Evolutionary conservation across 1,284 basidiomycete species (phyloP), one percentile per base, ranked within the genome.

Genomic region (Apiotrichum gracile): DNA sequence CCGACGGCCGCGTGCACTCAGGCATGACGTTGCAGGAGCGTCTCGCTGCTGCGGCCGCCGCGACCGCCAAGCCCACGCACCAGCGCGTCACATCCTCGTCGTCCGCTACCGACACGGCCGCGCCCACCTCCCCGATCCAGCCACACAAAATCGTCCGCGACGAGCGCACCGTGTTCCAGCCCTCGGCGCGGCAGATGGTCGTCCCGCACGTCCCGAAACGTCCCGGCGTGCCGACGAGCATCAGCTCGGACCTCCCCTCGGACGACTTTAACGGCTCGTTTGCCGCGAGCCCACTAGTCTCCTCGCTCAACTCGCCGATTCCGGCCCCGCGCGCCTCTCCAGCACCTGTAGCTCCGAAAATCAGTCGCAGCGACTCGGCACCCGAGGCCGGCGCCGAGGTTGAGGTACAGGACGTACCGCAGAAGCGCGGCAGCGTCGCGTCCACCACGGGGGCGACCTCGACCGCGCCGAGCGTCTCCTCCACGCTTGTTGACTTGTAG

Each of bases 181-280:
- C 69, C 26, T 24, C 57, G 9, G 56, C 57, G 2, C 40, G 48
- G 7, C 25, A 58, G 16, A 74, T 74, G 72, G 62, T 70, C 1
- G 72, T 74, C 1, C 72, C 72, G 10, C 27, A 66, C 22, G 63
- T 74, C 16, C 66, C 65, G 7, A 70, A 69, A 50, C 60, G 72
- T 21, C 68, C 72, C 3, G 72, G 71, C 16, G 63, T 69, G 35
- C 63, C 68, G 13, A 69, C 66, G 1, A 60, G 62, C 12, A 60
- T 73, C 16, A 67, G 41, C 8, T 24, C 42, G 9, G n/a, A n/a
- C n/a, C n/a, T n/a, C n/a, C n/a, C n/a, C n/a, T n/a, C n/a, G n/a
- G n/a, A n/a, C n/a, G n/a, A n/a, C n/a, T n/a, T n/a, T n/a, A n/a
- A 25, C 21, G 16, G 12, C 12, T 14, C 38, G 21, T 7, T 8